Base-by-base conservation (phyloP, 352 stramenopile genomes). In the Globisporangium iwayamae region DNA sequence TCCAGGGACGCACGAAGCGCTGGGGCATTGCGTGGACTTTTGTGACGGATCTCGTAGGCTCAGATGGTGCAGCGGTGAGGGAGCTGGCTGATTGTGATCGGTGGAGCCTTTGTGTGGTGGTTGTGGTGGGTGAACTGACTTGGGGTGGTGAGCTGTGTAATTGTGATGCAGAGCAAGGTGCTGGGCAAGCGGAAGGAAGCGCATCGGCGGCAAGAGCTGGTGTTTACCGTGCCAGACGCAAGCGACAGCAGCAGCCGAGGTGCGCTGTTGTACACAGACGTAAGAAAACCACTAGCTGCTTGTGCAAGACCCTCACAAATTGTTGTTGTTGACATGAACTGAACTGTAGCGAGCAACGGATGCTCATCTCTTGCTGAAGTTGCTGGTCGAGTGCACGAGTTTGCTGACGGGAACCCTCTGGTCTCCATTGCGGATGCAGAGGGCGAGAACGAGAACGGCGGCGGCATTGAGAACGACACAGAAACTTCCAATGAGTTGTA, bases 1-100 rank as follows among this genome's bases (percentile, higher is more conserved):
- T 87, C 41, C 96, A 98, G 56, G 96, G 94, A 14, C 84, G 92
- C 36, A 97, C 82, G 10, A 96, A 89, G 58, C 83, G 95, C 28
- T 98, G 95, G 95, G 95, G 92, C n/a, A 79, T 98, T 50, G 95
- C 83, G 9, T 98, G 94, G 94, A 97, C 90, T 0, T 98, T 96
- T 68, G 67, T 61, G 0, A 28, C 38, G 1, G 51, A 76, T 45
- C 69, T 81, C 2, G 41, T 32, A n/a, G 65, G 18, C 10, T 58
- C 60, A 1, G 48, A 77, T 0, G 50, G 76, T 10, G 50, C 60
- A n/a, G 74, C 69, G 57, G 81, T 90, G 67, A 60, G 72, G 8
- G 18, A 60, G 8, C 43, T 45, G 13, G 13, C 2, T 46, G 39
- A 11, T 3, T 48, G 43, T 48, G 4, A 46, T 18, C 3, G 13